Conservation (phyloP, 441 rosid species). For the Croton laevigatus region DNA sequence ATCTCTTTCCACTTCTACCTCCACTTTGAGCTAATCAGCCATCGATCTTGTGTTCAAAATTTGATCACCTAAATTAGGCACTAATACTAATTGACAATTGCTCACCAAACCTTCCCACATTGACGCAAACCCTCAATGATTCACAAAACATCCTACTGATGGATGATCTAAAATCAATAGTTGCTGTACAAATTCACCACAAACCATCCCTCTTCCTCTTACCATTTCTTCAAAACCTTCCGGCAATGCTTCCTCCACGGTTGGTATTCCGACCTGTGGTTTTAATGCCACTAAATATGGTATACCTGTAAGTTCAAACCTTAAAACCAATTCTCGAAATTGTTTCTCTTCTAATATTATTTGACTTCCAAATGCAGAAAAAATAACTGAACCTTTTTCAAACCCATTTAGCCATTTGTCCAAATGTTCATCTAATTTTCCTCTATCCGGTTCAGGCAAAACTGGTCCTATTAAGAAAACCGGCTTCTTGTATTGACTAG, state of each 20-base stretch:
- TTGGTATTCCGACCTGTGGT: constrained; percentile 41
- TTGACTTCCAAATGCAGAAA: constrained; percentile 37
- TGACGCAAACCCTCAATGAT: constrained; percentile 18
- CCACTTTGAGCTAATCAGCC: constrained; percentile 13
- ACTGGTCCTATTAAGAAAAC: constrained; percentile 55
- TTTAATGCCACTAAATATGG: constrained; percentile 49
- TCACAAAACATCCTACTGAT: constrained; percentile 65
- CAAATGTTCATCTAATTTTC: constrained; percentile 33
- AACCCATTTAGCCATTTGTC: constrained; percentile 15
- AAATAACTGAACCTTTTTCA: constrained; percentile 20
- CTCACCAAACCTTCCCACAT: constrained; percentile 17
- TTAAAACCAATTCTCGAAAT: constrained; percentile 38
- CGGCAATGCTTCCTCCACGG: constrained; percentile 56
- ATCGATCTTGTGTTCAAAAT: constrained; percentile 1
- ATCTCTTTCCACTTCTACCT: constrained; percentile 1
- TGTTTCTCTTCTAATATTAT: constrained; percentile 16
- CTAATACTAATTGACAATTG: constrained; percentile 12
- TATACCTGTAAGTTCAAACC: constrained; percentile 42
- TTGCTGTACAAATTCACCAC: constrained; percentile 60
- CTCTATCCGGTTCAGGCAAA: constrained; percentile 25
- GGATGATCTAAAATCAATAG: constrained; percentile 41
- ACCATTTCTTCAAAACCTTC: constrained; percentile 54
- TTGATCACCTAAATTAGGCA: constrained; percentile 4
- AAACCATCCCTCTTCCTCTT: constrained; percentile 47
- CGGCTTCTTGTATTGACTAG: constrained; percentile 40